A percentile compares a stretch with the other conserved stretches of the same genome.
phyloP scores from a whole-genome alignment of 768 basidiomycete genomes.

The Suillus subalutaceus region DNA sequence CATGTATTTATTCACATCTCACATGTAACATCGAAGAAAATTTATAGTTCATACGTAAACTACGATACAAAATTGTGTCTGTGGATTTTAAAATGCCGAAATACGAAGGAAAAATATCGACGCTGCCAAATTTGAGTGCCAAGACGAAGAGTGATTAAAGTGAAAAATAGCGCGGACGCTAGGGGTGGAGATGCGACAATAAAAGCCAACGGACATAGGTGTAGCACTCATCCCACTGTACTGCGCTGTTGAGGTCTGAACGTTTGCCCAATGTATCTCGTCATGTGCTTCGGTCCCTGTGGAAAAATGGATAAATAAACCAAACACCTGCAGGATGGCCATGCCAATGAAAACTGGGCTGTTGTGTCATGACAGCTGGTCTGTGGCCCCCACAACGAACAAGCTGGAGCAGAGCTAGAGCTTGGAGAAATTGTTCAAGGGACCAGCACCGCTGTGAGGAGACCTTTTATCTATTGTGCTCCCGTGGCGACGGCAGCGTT shows the following conservation, averaged over 20 bases:
- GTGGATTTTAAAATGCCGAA: conserved; percentile 21
- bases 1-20: not conserved
- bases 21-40: conserved; percentile 17
- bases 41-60: conserved; percentile 38
- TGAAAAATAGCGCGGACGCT: conserved; percentile 10
- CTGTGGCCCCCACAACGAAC: conserved; percentile 10
- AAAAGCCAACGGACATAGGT: conserved; percentile 23
- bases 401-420: conserved; percentile 5
- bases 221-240: conserved; percentile 18
- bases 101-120: conserved; percentile 21
- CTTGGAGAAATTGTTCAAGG: conserved; percentile 12
- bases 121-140: conserved; percentile 7
- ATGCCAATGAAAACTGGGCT: conserved; percentile 20
- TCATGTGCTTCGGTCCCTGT: conserved; percentile 32
- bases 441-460: conserved; percentile 11
- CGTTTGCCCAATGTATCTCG: conserved; percentile 22
- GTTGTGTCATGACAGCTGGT: conserved; percentile 12
- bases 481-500: conserved; percentile 57
- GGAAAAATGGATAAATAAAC: conserved; percentile 36
- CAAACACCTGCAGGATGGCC: conserved; percentile 20
- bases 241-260: conserved; percentile 15
- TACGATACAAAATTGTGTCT: conserved; percentile 33
- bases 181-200: conserved; percentile 15
- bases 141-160: conserved; percentile 4
- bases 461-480: conserved; percentile 31